Evolutionary conservation across 257 asterid genomes (phyloP), one percentile per base, ranked within the genome.

Genomic region (Mentha longifolia): DNA sequence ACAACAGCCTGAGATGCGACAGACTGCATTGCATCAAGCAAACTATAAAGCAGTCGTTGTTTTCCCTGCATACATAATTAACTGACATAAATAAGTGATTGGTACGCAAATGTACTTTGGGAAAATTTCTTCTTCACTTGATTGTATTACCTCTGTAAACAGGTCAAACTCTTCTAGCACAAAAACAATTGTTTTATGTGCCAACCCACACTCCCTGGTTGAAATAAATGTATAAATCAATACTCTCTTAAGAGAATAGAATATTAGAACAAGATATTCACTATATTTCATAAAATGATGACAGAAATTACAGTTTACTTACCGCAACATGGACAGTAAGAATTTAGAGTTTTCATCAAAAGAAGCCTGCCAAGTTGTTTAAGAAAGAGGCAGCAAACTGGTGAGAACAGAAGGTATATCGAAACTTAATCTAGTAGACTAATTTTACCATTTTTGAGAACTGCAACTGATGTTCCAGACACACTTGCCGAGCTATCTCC

Each of bases 11-110:
- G 97, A 43, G 99, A 94, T 67, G 95, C 66, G 74, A 94, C 83
- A 52, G 98, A 88, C 75, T 94, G 99, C 97, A 94, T 84, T 72
- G 99, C 98, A 83, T 94, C 99, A 30, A 94, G 90, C 83, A 94
- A 84, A 84, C 91, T 88, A 79, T 94, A 94, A 30, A 94, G 95
- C 22, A 94, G 67, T 39, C 91, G 85, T 39, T 94, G 99, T 82
- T 94, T 94, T 47, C 97, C 97, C 99, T 91, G 95, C 58, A 83
- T 79, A 80, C 58, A 74, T 42, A 35, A 69, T 28, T 15, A 65
- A 60, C 25, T 61, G 71, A 37, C 20, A 12, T 56, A 51, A 6
- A 59, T 6, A 61, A 68, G 74, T 13, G 51, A 9, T 43, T 43
- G 54, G 60, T 50, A 31, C 56, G 47, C 31, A 73, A 51, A 67